phyloP scores from a whole-genome alignment of 2,329 filamentous ascomycete species.

The Ophiognomonia clavigignenti-juglandacearum region DNA sequence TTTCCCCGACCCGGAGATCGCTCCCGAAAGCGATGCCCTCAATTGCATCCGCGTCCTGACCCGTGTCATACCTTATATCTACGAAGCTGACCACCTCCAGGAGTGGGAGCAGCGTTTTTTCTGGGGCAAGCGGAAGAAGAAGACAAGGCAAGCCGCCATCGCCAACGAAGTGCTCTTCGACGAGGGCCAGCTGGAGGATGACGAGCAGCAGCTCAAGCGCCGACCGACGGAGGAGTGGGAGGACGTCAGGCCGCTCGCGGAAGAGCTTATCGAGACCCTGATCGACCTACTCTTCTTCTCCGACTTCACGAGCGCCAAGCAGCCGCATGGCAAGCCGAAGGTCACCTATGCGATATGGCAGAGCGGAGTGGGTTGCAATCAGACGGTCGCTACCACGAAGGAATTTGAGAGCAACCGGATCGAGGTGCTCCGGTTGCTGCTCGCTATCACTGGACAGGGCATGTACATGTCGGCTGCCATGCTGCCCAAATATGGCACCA shows the following conservation, averaged over 20 bases:
- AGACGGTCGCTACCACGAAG: slow-evolving; percentile 78
- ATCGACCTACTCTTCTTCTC: slow-evolving; percentile 88
- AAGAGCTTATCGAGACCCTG: slow-evolving; percentile 87
- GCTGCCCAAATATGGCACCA: slow-evolving; percentile 77
- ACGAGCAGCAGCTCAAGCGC: slow-evolving; percentile 47
- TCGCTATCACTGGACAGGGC: slow-evolving; percentile 83
- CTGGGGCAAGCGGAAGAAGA: slow-evolving; percentile 72
- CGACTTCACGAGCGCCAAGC: slow-evolving; percentile 77
- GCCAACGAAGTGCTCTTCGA: slow-evolving; percentile 81
- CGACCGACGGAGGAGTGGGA: slow-evolving; percentile 62
- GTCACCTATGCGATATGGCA: slow-evolving; percentile 96
- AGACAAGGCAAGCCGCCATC: slow-evolving; percentile 60
- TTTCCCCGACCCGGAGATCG: slow-evolving; percentile 81
- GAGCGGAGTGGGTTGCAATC: slow-evolving; percentile 93
- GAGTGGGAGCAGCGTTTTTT: slow-evolving; percentile 93
- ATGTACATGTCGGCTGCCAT: slow-evolving; percentile 84
- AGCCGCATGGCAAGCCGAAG: slow-evolving; percentile 67
- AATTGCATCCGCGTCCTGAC: slow-evolving; percentile 94
- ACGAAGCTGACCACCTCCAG: slow-evolving; percentile 79
- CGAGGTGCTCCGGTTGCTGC: slow-evolving; percentile 79
- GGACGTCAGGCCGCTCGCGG: slow-evolving; percentile 79
- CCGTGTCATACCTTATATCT: slow-evolving; percentile 82
- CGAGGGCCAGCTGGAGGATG: slow-evolving; percentile 56
- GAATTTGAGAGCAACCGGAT: slow-evolving; percentile 91
- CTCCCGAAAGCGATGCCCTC: slow-evolving; percentile 80